Evolutionary conservation across 164 flowering plant genomes (phyloP).

Genomic region (Piper betle): DNA sequence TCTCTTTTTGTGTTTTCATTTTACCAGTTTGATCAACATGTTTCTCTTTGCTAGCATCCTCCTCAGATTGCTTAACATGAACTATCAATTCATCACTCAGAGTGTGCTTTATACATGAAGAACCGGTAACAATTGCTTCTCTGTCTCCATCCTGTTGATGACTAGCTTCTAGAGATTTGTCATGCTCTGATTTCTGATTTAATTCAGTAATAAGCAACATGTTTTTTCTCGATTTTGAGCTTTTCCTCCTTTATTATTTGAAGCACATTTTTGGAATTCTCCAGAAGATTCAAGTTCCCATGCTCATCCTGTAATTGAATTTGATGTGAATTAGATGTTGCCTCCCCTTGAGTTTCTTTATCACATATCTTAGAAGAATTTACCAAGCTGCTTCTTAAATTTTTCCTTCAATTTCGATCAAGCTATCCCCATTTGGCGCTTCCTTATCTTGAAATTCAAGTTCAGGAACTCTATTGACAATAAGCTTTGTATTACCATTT

Average conservation of each 20-base stretch:
- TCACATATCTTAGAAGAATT: background rate
- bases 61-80: background rate
- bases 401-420: too few species aligned
- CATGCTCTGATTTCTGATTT: background rate
- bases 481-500: background rate
- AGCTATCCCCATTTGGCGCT: background rate
- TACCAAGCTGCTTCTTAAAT: background rate
- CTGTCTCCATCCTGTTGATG: background rate
- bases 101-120: conserved; percentile 6
- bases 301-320: background rate
- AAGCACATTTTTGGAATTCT: background rate
- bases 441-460: background rate
- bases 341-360: background rate
- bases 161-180: background rate
- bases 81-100: conserved; percentile 5
- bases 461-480: background rate
- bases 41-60: background rate
- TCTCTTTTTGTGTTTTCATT: background rate
- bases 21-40: background rate
- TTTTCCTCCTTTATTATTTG: background rate
- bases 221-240: background rate
- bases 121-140: background rate
- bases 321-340: background rate
- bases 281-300: background rate
- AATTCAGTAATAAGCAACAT: background rate